Evolutionary conservation across 2,329 filamentous ascomycete genomes (phyloP).

Genomic region (Hymenoscyphus salicellus): DNA sequence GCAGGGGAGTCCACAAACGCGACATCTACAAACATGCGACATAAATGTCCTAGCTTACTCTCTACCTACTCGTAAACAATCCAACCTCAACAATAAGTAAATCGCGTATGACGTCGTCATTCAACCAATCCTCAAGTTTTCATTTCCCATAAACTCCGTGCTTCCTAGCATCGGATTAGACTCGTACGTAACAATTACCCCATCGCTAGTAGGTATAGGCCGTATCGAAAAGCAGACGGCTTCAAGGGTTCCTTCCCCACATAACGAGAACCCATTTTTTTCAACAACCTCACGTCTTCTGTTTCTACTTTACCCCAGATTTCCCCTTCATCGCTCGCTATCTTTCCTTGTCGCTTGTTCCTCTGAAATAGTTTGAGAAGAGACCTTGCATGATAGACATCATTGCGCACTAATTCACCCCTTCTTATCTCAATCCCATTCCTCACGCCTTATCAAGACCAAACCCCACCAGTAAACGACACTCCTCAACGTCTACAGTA

Average conservation of each 20-base stretch:
- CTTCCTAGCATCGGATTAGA: conserved; percentile 25
- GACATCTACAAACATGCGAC: not conserved
- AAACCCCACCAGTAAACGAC: not conserved
- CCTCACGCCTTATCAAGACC: not conserved
- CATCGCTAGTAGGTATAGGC: not conserved
- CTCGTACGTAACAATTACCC: not conserved
- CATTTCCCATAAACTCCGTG: conserved; percentile 8
- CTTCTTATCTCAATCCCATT: not conserved
- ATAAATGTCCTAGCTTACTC: not conserved
- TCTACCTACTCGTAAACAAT: too few species aligned
- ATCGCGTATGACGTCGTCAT: not conserved
- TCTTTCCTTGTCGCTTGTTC: not conserved
- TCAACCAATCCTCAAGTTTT: not conserved
- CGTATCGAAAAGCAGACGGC: not conserved
- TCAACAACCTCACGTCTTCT: too few species aligned
- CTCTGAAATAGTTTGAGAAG: not conserved
- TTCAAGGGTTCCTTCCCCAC: not conserved
- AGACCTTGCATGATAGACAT: not conserved
- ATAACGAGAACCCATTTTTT: not conserved
- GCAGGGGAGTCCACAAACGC: not conserved
- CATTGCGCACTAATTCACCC: too few species aligned
- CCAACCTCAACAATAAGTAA: not conserved
- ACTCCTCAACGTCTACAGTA: not conserved
- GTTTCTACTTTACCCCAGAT: not conserved
- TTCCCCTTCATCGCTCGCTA: not conserved